These are phyloP conservation scores for Kazachstania sp. DNA, from an alignment of 1,139 yeast species.

Conservation along the genomic window DNA sequence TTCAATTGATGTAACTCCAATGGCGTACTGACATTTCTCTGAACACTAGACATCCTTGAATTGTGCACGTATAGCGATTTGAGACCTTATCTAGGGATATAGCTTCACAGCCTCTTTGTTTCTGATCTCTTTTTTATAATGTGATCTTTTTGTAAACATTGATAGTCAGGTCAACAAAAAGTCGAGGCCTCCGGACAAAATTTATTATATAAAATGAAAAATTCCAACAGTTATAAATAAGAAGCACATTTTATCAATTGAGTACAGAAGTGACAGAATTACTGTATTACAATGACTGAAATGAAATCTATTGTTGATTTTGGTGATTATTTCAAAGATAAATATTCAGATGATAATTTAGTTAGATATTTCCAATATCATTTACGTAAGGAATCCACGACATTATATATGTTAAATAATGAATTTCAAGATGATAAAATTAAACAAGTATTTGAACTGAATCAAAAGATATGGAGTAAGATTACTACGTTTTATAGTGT, in stretches of 20 bases:
- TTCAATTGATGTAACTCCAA: constrained; percentile 10
- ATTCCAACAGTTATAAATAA: too few relatives aligned
- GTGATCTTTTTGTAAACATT: too few relatives aligned
- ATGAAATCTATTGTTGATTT: constrained; percentile 7
- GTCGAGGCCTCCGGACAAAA: too few relatives aligned
- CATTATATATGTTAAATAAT: constrained; percentile 7
- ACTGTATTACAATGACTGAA: neutral
- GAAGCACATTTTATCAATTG: too few relatives aligned
- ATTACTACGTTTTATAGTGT: neutral
- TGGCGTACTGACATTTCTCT: constrained; percentile 9
- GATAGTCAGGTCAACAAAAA: too few relatives aligned
- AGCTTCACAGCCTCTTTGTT: too few relatives aligned
- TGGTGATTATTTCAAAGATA: constrained; percentile 13
- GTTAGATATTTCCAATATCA: constrained; percentile 14
- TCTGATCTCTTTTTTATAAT: too few relatives aligned
- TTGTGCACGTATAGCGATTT: too few relatives aligned
- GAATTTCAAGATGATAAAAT: constrained; percentile 8
- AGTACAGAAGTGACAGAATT: too few relatives aligned
- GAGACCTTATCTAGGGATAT: too few relatives aligned
- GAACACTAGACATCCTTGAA: constrained; percentile 1
- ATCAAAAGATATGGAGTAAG: neutral
- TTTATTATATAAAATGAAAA: too few relatives aligned
- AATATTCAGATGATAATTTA: constrained; percentile 11
- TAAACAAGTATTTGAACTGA: constrained; percentile 4
- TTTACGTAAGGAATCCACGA: constrained; percentile 5